Evolutionary conservation across 768 basidiomycete species (phyloP).

Genomic region (Calocera viscosa): DNA sequence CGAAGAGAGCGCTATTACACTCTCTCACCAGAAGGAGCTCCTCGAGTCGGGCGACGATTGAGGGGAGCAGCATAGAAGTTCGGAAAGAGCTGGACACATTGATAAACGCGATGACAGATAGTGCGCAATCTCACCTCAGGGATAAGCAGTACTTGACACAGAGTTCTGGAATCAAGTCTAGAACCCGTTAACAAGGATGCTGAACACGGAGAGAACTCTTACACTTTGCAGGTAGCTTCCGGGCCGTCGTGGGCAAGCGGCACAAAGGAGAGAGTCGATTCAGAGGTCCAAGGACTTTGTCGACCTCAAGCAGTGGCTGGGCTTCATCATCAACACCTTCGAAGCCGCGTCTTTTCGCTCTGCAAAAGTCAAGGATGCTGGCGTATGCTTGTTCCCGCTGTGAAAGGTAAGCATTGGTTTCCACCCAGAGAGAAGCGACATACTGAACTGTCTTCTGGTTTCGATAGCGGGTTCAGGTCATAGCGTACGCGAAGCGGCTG

Average conservation of each 20-base stretch:
- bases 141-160: slow-evolving; percentile 26
- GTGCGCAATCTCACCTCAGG: not conserved
- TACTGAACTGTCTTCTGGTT: slow-evolving; percentile 47
- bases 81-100: slow-evolving; percentile 42
- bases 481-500: slow-evolving; percentile 41
- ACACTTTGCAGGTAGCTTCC: slow-evolving; percentile 44
- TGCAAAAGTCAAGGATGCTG: slow-evolving; percentile 56
- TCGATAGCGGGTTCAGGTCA: slow-evolving; percentile 64
- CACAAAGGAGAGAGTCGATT: slow-evolving; percentile 36
- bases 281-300: slow-evolving; percentile 36
- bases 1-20: slow-evolving; percentile 56
- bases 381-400: slow-evolving; percentile 53
- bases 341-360: slow-evolving; percentile 47
- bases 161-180: slow-evolving; percentile 77
- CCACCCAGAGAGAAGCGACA: slow-evolving; percentile 7
- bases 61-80: slow-evolving; percentile 59
- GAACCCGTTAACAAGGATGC: slow-evolving; percentile 17
- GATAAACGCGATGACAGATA: slow-evolving; percentile 8
- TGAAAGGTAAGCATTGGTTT: slow-evolving; percentile 12
- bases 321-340: slow-evolving; percentile 45
- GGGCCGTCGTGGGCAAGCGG: not conserved
- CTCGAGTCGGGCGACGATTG: slow-evolving; percentile 58
- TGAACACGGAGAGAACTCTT: slow-evolving; percentile 22
- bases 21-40: slow-evolving; percentile 65
- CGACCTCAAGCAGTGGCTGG: slow-evolving; percentile 64